phyloP scores from a whole-genome alignment of 2,329 filamentous ascomycete species.

The Xylariales sp. region DNA sequence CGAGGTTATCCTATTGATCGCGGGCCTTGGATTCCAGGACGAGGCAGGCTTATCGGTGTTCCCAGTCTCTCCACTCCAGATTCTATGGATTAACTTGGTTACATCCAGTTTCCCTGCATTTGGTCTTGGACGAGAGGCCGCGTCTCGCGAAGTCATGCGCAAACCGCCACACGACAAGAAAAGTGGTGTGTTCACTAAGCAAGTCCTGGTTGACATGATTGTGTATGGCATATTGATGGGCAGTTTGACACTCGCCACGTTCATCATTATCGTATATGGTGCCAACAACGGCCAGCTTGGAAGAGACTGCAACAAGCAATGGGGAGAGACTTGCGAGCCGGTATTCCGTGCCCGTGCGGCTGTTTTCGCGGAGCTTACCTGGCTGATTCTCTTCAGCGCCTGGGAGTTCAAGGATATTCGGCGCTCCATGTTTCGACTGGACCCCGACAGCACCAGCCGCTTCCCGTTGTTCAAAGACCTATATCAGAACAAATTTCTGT shows the following conservation, averaged over 20 bases:
- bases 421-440: constrained; percentile 76
- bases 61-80: constrained; percentile 85
- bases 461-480: constrained; percentile 71
- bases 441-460: constrained; percentile 61
- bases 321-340: constrained; percentile 64
- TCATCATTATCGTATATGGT: constrained; percentile 72
- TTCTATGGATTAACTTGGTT: constrained; percentile 95
- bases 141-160: constrained; percentile 80
- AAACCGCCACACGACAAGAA: constrained; percentile 79
- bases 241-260: constrained; percentile 71
- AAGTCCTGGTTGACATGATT: constrained; percentile 82
- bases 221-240: constrained; percentile 85
- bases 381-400: constrained; percentile 77
- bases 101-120: constrained; percentile 90
- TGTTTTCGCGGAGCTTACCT: constrained; percentile 79
- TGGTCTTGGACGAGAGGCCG: constrained; percentile 83
- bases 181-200: constrained; percentile 79
- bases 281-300: constrained; percentile 68
- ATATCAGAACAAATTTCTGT: constrained; percentile 76
- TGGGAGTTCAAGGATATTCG: constrained; percentile 83
- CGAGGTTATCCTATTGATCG: constrained; percentile 82
- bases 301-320: constrained; percentile 70
- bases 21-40: constrained; percentile 86
- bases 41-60: constrained; percentile 78
- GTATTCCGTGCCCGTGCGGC: constrained; percentile 79